Evolutionary conservation across 2,329 filamentous ascomycete species (phyloP), one percentile per base, ranked within the genome.

Genomic region (Microdochium trichocladiopsis): DNA sequence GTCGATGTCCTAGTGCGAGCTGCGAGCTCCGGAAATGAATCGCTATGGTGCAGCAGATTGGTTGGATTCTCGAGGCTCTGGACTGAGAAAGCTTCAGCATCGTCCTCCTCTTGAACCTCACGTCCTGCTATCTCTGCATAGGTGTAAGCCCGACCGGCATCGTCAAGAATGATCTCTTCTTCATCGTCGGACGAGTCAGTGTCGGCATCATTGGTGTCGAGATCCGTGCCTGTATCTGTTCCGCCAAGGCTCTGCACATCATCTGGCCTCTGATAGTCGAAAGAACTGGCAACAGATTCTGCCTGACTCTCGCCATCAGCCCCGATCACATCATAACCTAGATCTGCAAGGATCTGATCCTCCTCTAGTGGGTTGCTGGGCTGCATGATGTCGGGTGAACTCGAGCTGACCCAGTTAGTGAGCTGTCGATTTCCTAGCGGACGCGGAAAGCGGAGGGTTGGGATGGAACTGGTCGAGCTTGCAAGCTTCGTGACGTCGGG

Each of bases 401-500:
- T 82, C 51, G 73, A 75, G 6, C 78, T 80, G 49, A 84, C 71
- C 79, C 79, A 83, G 71, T 78, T 77, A 60, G 79, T 79, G 41
- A 84, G 76, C 49, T 73, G 70, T 52, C 72, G 72, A 57, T 75
- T 82, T 51, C 78, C 80, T 60, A 76, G 72, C 0, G 80, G 80
- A 45, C 69, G 72, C 52, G 80, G 80, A 52, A 83, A 83, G 53
- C 78, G 76, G 47, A 84, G 72, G 25, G 71, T 72, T 4, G 78
- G 77, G 50, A 76, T 71, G 45, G 78, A 66, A 54, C 59, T 58
- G 51, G 61, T 58, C 21, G 63, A 58, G 25, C 62, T 58, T 48
- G 51, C 41, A 43, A 36, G 49, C 50, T 41, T 33, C 50, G 53
- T 49, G 57, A 48, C 45, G 51, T 43, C 52, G 49, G 55, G 47